Conservation (phyloP, 2,329 filamentous ascomycete species). For the Ophiostoma sp. region DNA sequence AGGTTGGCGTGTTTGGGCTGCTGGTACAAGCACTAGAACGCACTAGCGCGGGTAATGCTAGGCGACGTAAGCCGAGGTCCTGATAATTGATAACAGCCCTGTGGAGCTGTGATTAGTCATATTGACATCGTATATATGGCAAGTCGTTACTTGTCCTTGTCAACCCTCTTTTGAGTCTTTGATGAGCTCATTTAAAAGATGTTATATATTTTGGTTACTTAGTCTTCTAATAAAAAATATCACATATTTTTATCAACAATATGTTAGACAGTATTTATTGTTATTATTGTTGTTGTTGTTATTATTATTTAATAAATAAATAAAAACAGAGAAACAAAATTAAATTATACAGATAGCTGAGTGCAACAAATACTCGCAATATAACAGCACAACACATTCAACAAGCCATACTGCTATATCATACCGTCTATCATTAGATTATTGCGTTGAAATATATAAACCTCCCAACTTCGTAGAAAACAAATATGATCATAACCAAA, state of each 20-base stretch:
- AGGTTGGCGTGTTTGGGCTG: background rate
- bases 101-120: background rate
- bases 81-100: background rate
- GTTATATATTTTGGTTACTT: no score
- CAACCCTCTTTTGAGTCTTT: background rate
- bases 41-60: background rate
- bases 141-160: background rate
- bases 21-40: background rate
- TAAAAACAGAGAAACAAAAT: no score
- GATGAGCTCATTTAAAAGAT: background rate
- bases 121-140: background rate
- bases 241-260: no score
- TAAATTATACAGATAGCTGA: no score
- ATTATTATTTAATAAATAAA: no score
- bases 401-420: no score
- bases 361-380: no score
- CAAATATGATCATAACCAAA: background rate
- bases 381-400: no score
- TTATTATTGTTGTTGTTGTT: no score
- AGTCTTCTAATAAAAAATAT: no score
- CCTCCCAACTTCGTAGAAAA: background rate
- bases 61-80: slow-evolving; percentile 6
- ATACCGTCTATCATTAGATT: background rate
- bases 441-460: background rate
- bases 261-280: no score